Base-by-base conservation (phyloP, 257 asterid species). In the Cordia subcordata region DNA sequence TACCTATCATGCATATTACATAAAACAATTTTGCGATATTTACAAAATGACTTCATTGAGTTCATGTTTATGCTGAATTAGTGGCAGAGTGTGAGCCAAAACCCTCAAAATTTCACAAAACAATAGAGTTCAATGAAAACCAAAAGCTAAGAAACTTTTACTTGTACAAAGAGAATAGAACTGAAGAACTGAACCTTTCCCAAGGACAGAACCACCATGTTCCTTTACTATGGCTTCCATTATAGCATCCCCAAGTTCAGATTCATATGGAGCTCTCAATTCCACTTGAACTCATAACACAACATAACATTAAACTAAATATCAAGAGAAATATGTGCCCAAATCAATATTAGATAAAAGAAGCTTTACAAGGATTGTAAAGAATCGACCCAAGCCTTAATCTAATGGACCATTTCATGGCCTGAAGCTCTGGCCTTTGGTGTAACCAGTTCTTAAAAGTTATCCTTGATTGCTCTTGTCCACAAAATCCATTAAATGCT, bases 161-260 rank as follows among this genome's bases (percentile, higher is more conserved):
- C 4, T 27, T 27, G 6, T 27, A 27, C 35, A 27, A 27, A 6
- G 35, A 27, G 35, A 27, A 27, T 6, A 27, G 3, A 27, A 27
- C 83, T 91, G 88, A 38, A 91, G 90, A 79, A 91, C 88, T 70
- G 95, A 85, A 61, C 98, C 98, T 72, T 86, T 85, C 37, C 95
- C 98, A 77, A 91, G 78, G 72, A 91, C 98, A 44, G 98, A 91
- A 71, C 98, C 96, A 81, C 75, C 84, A 53, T 96, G 98, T 72
- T 85, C 94, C 73, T 85, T 84, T 68, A 91, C 95, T 76, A 88
- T 84, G 67, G 98, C 94, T 76, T 91, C 98, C 98, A 91, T 91
- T 61, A 91, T 96, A 61, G 98, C 98, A 79, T 91, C 98, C 53
- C 98, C 98, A 66, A 88, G 98, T 72, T 91, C 95, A 78, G 95